Evolutionary conservation across 2,329 filamentous ascomycete genomes (phyloP).

Genomic region (Verticillium klebahnii): DNA sequence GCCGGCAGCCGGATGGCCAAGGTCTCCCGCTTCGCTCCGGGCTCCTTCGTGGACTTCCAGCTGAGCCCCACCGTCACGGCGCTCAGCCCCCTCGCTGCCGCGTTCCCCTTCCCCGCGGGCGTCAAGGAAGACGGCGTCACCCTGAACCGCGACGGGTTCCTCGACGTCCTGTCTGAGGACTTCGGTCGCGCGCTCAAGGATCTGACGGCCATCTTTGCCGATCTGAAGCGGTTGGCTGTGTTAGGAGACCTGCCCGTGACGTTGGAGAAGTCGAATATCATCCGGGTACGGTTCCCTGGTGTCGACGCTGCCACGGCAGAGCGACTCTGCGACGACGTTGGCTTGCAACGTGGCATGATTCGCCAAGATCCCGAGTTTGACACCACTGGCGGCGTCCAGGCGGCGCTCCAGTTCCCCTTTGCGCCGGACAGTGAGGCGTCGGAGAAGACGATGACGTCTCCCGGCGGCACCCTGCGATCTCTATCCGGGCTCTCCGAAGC

Average conservation of each 20-base stretch:
- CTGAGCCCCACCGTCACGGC: constrained; percentile 88
- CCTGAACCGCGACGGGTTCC: constrained; percentile 76
- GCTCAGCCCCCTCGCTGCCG: constrained; percentile 64
- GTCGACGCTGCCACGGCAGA: constrained; percentile 82
- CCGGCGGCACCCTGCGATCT: constrained; percentile 43
- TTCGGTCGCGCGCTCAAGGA: constrained; percentile 86
- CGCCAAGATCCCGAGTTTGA: constrained; percentile 74
- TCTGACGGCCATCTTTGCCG: constrained; percentile 71
- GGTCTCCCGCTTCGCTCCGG: constrained; percentile 53
- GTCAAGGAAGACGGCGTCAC: constrained; percentile 27
- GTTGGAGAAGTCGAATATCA: constrained; percentile 59
- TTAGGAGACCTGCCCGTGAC: constrained; percentile 81
- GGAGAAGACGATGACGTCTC: constrained; percentile 34
- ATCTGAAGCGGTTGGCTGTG: constrained; percentile 70
- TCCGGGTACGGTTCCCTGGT: constrained; percentile 86
- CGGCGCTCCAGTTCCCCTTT: constrained; percentile 82
- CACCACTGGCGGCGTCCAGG: constrained; percentile 57
- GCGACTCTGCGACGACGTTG: constrained; percentile 77
- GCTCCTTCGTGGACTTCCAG: constrained; percentile 84
- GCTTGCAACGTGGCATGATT: constrained; percentile 75
- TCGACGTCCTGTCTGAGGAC: constrained; percentile 81
- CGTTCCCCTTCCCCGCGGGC: constrained; percentile 45
- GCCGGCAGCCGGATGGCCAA: constrained; percentile 62
- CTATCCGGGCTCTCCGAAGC: constrained; percentile 30
- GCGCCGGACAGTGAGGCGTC: constrained; percentile 50